Evolutionary conservation across 495 filamentous ascomycete species (phyloP), one percentile per base, ranked within the genome.

Genomic region (Talaromyces borbonicus): DNA sequence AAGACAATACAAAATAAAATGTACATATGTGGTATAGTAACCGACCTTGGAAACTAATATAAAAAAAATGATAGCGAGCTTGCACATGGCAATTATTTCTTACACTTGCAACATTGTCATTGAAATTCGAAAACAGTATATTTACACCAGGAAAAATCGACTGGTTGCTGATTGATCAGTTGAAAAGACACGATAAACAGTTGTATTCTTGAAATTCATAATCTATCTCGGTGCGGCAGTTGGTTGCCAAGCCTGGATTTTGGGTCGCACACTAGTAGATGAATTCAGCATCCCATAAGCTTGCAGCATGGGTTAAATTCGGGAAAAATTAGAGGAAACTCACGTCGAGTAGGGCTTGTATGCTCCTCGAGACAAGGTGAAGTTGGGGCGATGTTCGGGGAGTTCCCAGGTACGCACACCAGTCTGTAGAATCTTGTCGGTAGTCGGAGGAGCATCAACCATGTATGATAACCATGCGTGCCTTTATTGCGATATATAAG

Each of bases 401-500:
- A 75, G 60, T 53, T 94, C 88, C 92, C 90, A 97, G 23, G 63
- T 56, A 30, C 87, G 75, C 29, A 73, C 58, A 45, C 75, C 68
- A 20, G 77, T 71, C 58, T 81, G 74, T 55, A 90, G 52, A 50
- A 89, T 53, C 26, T 83, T 73, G 62, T 99, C 92, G 53, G 79
- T 59, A 18, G 70, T 74, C 4, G 92, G 92, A 19, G 90, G 83
- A 60, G 87, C 82, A 64, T 97, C 89, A 47, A 93, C 82, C 66
- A 84, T 67, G 67, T 99, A 96, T 36, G 85, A 83, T 55, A 97
- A 87, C 92, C 92, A 99, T 18, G 87, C 86, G 65, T 97, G 92
- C 90, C 80, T 84, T 45, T n/a, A 7, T 18, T 11, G 8, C 19
- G 24, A 29, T 11, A 5, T n/a, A n/a, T n/a, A 36, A 12, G 25